Evolutionary conservation across 805 yeast species (phyloP).

Genomic region (Komagataella ulmi): DNA sequence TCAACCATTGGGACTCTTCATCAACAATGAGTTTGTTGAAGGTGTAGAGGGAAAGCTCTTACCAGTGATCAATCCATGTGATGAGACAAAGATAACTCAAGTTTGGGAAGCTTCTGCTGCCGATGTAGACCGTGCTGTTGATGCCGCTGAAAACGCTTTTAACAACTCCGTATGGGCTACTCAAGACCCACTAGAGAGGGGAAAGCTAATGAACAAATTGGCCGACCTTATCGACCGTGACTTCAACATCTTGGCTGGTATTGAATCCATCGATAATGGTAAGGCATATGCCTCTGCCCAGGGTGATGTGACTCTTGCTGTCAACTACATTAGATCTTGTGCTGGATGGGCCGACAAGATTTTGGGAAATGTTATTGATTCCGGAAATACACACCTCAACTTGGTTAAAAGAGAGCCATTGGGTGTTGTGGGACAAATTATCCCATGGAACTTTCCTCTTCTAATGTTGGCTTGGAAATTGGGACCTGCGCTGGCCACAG

Average conservation of each 20-base stretch:
- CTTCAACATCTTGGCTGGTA: slow-evolving; percentile 34
- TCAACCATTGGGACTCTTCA: slow-evolving; percentile 44
- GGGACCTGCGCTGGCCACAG: slow-evolving; percentile 58
- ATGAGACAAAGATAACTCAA: slow-evolving; percentile 55
- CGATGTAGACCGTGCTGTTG: slow-evolving; percentile 77
- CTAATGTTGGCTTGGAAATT: slow-evolving; percentile 58
- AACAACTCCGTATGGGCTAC: slow-evolving; percentile 35
- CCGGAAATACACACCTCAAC: slow-evolving; percentile 39
- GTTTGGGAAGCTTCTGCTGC: slow-evolving; percentile 63
- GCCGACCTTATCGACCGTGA: slow-evolving; percentile 36
- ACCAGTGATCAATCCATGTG: slow-evolving; percentile 51
- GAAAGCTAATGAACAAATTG: slow-evolving; percentile 31
- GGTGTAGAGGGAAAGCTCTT: slow-evolving; percentile 38
- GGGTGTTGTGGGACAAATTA: slow-evolving; percentile 61
- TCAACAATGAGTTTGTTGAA: slow-evolving; percentile 37
- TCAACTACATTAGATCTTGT: slow-evolving; percentile 44
- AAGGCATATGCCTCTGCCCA: slow-evolving; percentile 38
- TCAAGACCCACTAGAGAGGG: slow-evolving; percentile 29
- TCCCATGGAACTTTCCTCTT: slow-evolving; percentile 66
- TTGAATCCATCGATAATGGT: slow-evolving; percentile 50
- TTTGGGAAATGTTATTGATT: slow-evolving; percentile 50
- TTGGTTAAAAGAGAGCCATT: slow-evolving; percentile 56
- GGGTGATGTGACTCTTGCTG: slow-evolving; percentile 45
- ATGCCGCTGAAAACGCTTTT: slow-evolving; percentile 74
- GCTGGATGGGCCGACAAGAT: slow-evolving; percentile 71